Conservation (phyloP, 805 yeast genomes). For the Saccharomyces mikatae region DNA sequence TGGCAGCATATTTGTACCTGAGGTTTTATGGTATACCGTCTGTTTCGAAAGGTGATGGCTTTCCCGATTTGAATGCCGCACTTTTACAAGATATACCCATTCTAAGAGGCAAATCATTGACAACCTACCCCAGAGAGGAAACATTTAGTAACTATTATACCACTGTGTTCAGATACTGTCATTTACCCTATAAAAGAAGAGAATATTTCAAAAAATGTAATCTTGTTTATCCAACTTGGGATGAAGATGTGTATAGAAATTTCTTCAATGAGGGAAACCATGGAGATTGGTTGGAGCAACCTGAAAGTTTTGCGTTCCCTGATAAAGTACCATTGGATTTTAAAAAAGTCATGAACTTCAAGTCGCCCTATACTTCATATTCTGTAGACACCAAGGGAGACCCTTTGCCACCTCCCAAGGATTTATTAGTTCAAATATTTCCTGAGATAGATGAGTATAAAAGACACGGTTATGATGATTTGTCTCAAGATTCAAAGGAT, state of each 20-base stretch:
- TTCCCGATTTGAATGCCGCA: slow-evolving; percentile 18
- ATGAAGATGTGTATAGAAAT: slow-evolving; percentile 4
- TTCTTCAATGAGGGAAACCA: slow-evolving; percentile 1
- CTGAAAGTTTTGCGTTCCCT: slow-evolving; percentile 11
- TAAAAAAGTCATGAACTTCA: slow-evolving; percentile 14
- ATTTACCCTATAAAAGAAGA: slow-evolving; percentile 24
- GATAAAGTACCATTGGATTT: slow-evolving; percentile 21
- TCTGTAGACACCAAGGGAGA: background rate
- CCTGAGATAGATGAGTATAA: slow-evolving; percentile 26
- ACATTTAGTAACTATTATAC: slow-evolving; percentile 24
- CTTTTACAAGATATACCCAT: slow-evolving; percentile 12
- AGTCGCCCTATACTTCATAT: slow-evolving; percentile 8
- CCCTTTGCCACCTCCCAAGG: slow-evolving; percentile 7
- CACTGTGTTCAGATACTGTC: slow-evolving; percentile 25
- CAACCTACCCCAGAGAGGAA: slow-evolving; percentile 26
- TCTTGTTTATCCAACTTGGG: slow-evolving; percentile 14
- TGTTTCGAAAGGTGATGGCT: slow-evolving; percentile 24
- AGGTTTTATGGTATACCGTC: slow-evolving; percentile 26
- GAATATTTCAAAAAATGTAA: slow-evolving; percentile 16
- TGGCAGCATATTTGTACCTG: slow-evolving; percentile 25
- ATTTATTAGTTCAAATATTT: slow-evolving; percentile 21
- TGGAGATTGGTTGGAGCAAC: background rate
- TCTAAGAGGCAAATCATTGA: slow-evolving; percentile 20
- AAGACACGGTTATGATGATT: slow-evolving; percentile 4
- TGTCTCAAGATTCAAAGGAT: slow-evolving; percentile 13